A percentile compares a stretch with the other conserved stretches of the same genome.
phyloP scores from a whole-genome alignment of 495 filamentous ascomycete species.

The Schizothecium vesticola region DNA sequence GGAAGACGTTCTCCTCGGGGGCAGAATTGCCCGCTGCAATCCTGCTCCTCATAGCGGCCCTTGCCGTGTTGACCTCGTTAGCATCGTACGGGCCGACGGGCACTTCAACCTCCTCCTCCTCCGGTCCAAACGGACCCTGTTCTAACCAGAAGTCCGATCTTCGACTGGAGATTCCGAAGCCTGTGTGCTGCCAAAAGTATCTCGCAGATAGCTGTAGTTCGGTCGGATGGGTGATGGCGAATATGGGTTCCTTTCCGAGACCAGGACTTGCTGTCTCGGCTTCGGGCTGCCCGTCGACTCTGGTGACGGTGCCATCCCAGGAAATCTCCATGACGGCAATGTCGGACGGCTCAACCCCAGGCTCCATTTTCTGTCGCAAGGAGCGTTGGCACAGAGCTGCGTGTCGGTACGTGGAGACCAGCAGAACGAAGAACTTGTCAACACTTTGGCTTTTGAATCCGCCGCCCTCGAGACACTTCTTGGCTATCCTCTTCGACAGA shows the following conservation, averaged over 20 bases:
- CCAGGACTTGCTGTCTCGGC: not conserved
- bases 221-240: constrained; percentile 12
- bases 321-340: not conserved
- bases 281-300: not conserved
- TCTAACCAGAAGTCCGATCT: constrained; percentile 20
- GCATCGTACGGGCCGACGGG: not conserved
- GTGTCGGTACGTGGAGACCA: not conserved
- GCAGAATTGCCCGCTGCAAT: not conserved
- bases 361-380: not conserved
- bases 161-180: constrained; percentile 28
- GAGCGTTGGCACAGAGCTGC: not conserved
- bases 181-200: constrained; percentile 28
- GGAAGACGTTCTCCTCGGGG: constrained; percentile 13
- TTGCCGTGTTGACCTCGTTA: not conserved
- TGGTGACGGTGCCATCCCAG: constrained; percentile 10
- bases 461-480: not conserved
- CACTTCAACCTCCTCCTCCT: no score
- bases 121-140: not conserved
- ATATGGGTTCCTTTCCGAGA: constrained; percentile 13
- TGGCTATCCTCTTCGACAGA: not conserved
- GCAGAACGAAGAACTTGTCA: not conserved
- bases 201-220: constrained; percentile 11
- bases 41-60: not conserved
- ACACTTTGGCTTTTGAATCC: not conserved
- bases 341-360: not conserved